These are phyloP conservation scores for Syzygium aromaticum DNA, from an alignment of 345 rosid genomes.

Conservation along the genomic window DNA sequence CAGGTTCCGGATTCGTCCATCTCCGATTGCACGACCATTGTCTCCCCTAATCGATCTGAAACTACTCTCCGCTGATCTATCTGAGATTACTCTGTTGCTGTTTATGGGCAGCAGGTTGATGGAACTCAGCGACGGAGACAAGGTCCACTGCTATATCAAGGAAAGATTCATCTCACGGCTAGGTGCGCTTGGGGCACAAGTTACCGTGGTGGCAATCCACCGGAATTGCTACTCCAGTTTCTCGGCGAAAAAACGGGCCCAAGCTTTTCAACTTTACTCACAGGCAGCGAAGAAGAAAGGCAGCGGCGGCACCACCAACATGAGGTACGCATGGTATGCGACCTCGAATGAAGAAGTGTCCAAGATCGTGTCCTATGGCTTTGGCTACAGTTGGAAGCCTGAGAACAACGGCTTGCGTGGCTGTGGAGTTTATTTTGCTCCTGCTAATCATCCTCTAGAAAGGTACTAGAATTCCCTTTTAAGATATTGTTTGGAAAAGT, in stretches of 20 bases:
- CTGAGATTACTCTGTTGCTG: not conserved
- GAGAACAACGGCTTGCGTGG: conserved; percentile 40
- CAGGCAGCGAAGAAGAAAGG: conserved; percentile 42
- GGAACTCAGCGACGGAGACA: conserved; percentile 37
- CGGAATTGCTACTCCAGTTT: conserved; percentile 23
- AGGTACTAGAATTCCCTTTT: conserved; percentile 28
- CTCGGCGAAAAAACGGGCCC: conserved; percentile 38
- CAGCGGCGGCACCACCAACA: conserved; percentile 44
- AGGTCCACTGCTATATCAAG: conserved; percentile 28
- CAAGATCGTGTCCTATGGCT: conserved; percentile 51
- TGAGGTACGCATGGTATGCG: conserved; percentile 63
- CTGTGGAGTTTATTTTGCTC: conserved; percentile 51
- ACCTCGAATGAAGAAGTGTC: conserved; percentile 30
- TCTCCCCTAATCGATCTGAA: not conserved
- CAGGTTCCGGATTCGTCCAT: conserved; percentile 22
- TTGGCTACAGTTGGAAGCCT: conserved; percentile 20
- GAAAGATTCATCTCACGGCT: conserved; percentile 30
- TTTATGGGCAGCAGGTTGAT: conserved; percentile 16
- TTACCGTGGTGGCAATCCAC: conserved; percentile 34
- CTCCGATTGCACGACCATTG: conserved; percentile 55
- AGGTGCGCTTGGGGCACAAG: conserved; percentile 27
- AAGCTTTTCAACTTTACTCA: conserved; percentile 40
- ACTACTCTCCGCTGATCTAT: not conserved
- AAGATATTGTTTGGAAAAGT: not conserved
- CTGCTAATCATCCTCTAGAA: conserved; percentile 50